Base-by-base conservation (phyloP, 2,329 filamentous ascomycete genomes). In the Aurifilum marmelostoma region DNA sequence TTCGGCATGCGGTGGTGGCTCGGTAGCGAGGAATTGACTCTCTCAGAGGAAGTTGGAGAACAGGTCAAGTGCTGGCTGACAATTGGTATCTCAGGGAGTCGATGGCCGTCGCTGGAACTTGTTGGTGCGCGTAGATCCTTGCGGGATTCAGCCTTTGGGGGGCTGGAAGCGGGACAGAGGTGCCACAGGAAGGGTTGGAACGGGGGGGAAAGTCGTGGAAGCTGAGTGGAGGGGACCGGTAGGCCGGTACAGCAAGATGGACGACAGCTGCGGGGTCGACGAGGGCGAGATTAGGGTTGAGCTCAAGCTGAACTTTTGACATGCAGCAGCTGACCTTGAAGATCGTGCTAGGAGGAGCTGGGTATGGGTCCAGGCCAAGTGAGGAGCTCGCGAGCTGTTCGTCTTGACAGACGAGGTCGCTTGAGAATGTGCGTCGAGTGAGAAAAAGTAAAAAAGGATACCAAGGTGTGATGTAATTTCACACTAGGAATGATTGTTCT, bases 71-170 rank as follows among this genome's bases (percentile, higher is more conserved):
- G 32, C 59, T 32, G n/a, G 58, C 29, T 18, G 43, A 32, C 7
- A 24, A 29, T 16, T 59, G 29, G 66, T 52, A 27, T 11, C 21
- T 6, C 41, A 29, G 54, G 32, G 61, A 52, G 62, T 68, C 54
- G 43, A 65, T 32, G 67, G 29, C 50, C 27, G 39, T 67, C 27
- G 69, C 37, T 62, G 69, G 65, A 63, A 50, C 59, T 63, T 58
- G 69, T 64, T 39, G 68, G 68, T 52, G 68, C 65, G 68, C 68
- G 70, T 52, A 67, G 65, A 67, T 68, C 70, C 68, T 70, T 65
- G 68, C 60, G 32, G 56, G n/a, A 14, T 41, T 32, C 47, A 58
- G 29, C 11, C 47, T 66, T 70, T 63, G 66, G 70, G 68, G n/a
- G 68, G 68, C 65, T 70, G 63, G 66, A 68, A 70, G 68, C 70